These are phyloP conservation scores for Acacia confusa DNA, from an alignment of 306 rosid genomes.

Conservation along the genomic window DNA sequence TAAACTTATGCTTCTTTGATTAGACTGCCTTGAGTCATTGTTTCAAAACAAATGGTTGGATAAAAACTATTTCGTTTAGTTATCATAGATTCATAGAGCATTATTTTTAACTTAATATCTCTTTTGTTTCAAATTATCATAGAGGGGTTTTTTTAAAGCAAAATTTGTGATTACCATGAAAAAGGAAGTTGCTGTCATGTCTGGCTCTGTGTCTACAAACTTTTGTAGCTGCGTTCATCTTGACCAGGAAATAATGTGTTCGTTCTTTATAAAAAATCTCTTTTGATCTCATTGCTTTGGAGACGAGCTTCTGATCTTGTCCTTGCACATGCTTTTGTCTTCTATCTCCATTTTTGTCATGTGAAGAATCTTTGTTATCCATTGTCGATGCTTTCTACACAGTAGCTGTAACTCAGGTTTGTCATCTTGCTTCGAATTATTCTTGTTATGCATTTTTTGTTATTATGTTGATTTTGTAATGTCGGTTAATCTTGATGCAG, in stretches of 20 bases:
- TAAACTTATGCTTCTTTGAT: slow-evolving; percentile 8
- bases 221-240: slow-evolving; percentile 2
- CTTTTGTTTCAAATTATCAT: background rate
- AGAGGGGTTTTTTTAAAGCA: background rate
- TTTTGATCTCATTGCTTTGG: no score
- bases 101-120: no score
- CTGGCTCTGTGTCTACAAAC: slow-evolving; percentile 16
- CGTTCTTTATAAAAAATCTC: background rate
- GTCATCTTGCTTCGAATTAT: slow-evolving; percentile 26
- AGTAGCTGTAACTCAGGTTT: slow-evolving; percentile 85
- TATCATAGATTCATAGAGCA: background rate
- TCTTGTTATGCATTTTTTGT: slow-evolving; percentile 15
- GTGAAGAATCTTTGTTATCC: no score
- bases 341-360: no score
- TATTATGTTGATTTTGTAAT: background rate
- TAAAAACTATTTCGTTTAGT: background rate
- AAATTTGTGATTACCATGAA: slow-evolving; percentile 22
- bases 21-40: slow-evolving; percentile 16
- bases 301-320: no score
- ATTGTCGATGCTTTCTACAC: slow-evolving; percentile 76
- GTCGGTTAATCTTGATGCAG: no score
- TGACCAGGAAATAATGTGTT: background rate
- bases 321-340: no score
- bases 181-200: slow-evolving; percentile 30
- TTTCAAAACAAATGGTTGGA: slow-evolving; percentile 4